Percentiles rank a stretch among this genome's conserved stretches.
Evolutionary conservation across 2,329 filamentous ascomycete genomes (phyloP).

Genomic region (Fusarium multiceps): DNA sequence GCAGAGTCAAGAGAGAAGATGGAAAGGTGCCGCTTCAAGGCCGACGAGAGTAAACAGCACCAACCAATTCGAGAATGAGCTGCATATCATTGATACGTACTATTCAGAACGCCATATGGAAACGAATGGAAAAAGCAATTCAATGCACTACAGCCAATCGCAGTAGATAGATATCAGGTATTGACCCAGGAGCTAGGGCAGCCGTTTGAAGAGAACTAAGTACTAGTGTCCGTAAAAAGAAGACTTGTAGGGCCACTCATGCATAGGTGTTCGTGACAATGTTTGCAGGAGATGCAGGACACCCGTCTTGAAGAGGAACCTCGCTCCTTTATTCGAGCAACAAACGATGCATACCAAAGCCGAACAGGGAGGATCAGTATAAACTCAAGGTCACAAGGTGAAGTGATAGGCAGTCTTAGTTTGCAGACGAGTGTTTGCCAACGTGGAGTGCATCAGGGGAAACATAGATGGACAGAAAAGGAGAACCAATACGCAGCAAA

Average conservation of each 20-base stretch:
- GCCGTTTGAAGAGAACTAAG: neutral
- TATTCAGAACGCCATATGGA: neutral
- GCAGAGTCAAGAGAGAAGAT: neutral
- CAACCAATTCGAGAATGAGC: neutral
- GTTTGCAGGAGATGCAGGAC: neutral
- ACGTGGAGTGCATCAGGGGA: neutral
- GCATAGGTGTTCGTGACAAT: neutral
- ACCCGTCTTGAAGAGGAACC: neutral
- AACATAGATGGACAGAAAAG: neutral
- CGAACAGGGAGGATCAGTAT: neutral
- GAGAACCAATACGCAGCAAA: neutral
- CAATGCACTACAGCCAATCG: neutral
- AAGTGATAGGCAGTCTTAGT: neutral
- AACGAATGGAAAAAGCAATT: neutral
- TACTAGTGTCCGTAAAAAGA: neutral
- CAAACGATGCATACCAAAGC: neutral
- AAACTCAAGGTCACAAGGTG: neutral
- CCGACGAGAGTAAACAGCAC: neutral
- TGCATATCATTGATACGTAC: neutral
- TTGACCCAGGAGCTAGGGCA: neutral
- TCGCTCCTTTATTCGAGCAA: neutral
- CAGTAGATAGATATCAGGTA: neutral
- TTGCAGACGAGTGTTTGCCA: neutral
- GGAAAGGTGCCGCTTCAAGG: neutral
- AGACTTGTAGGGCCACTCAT: neutral